These are phyloP conservation scores for Sodiomyces alkalinus DNA, from an alignment of 2,329 filamentous ascomycete genomes.

Conservation along the genomic window DNA sequence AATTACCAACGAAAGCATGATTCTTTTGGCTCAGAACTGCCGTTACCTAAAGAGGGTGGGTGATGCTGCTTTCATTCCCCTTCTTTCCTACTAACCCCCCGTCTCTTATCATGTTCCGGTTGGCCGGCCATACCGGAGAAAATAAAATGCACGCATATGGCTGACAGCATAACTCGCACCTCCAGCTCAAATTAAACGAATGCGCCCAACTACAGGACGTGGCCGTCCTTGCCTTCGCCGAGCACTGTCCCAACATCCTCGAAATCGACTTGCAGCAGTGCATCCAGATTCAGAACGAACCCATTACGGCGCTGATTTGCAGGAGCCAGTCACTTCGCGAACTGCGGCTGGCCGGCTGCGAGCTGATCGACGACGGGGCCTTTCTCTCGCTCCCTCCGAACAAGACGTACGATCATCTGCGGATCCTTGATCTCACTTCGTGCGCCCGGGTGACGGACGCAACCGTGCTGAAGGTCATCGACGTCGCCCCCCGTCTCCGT, in stretches of 20 bases:
- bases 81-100: slow-evolving; percentile 1
- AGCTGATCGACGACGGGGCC: slow-evolving; percentile 70
- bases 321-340: slow-evolving; percentile 78
- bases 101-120: not conserved
- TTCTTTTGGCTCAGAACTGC: slow-evolving; percentile 67
- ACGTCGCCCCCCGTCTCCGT: slow-evolving; percentile 70
- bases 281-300: slow-evolving; percentile 62
- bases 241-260: slow-evolving; percentile 80
- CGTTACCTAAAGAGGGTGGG: slow-evolving; percentile 72
- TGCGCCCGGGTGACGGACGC: slow-evolving; percentile 73
- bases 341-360: slow-evolving; percentile 72
- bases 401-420: slow-evolving; percentile 67
- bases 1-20: slow-evolving; percentile 76
- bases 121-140: no score
- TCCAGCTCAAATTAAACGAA: slow-evolving; percentile 81
- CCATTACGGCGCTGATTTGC: slow-evolving; percentile 66
- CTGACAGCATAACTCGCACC: slow-evolving; percentile 19
- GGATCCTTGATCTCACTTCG: slow-evolving; percentile 86
- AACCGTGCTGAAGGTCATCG: slow-evolving; percentile 77
- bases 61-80: slow-evolving; percentile 6
- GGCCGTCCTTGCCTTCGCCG: slow-evolving; percentile 72
- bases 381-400: slow-evolving; percentile 63
- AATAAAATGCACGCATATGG: slow-evolving; percentile 2
- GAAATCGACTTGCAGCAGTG: slow-evolving; percentile 93
- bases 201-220: slow-evolving; percentile 73